Conservation (phyloP, 345 rosid genomes). For the Arabidopsis suecica region DNA sequence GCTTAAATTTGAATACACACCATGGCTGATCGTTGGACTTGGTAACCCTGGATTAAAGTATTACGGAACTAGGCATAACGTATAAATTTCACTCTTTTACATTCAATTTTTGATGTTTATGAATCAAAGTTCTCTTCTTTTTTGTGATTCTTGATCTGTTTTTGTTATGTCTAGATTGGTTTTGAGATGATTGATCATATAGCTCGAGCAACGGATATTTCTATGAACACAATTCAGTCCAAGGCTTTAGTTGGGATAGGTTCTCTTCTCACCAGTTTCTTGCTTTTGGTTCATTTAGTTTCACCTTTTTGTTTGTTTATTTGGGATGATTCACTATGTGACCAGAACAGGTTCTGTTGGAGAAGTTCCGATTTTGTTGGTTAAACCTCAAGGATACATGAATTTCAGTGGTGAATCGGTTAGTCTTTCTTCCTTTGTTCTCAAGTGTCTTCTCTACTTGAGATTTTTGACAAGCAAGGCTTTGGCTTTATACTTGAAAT, state of each 20-base stretch:
- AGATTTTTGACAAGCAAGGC: constrained; percentile 4
- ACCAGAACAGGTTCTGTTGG: constrained; percentile 77
- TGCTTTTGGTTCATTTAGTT: not conserved
- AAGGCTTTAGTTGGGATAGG: constrained; percentile 88
- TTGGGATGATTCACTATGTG: constrained; percentile 36
- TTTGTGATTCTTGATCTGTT: constrained; percentile 5
- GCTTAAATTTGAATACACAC: constrained; percentile 39
- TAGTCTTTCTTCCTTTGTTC: constrained; percentile 35
- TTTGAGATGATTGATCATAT: constrained; percentile 85
- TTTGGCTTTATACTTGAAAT: not conserved
- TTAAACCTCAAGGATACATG: constrained; percentile 90
- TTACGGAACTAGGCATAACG: constrained; percentile 84
- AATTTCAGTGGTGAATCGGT: constrained; percentile 93
- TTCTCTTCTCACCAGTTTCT: constrained; percentile 39
- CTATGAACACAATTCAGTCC: constrained; percentile 78
- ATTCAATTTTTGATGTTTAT: not conserved
- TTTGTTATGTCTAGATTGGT: constrained; percentile 61
- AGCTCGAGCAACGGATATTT: constrained; percentile 55
- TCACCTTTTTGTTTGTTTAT: constrained; percentile 5
- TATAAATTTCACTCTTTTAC: constrained; percentile 35
- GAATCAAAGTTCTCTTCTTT: not conserved
- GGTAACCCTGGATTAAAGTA: constrained; percentile 91
- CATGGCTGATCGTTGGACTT: constrained; percentile 91
- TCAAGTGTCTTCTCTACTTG: not conserved
- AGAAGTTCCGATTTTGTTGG: constrained; percentile 83